Evolutionary conservation across 306 rosid species (phyloP), one percentile per base, ranked within the genome.

Genomic region (Inga leiocalycina): DNA sequence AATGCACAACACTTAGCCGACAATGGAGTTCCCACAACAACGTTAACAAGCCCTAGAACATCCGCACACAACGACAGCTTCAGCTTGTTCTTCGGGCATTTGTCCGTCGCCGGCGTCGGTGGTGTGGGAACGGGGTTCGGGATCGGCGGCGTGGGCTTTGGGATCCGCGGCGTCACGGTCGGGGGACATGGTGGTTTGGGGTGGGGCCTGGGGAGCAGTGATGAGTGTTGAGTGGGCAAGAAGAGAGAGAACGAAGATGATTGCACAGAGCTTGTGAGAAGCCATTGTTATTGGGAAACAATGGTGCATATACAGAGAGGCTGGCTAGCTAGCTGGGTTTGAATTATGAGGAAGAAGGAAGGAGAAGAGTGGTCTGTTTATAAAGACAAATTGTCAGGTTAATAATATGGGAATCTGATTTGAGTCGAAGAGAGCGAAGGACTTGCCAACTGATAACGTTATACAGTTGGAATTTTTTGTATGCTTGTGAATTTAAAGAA

Each of bases 11-110:
- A 96, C 0, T 89, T 20, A 70, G 79, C 85, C 0, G 94, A 77
- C 51, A 87, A 84, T 12, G 99, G 96, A 65, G 62, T 35, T 16
- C 98, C 98, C 11, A 89, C 0, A 4, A 48, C 6, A n/a, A 87
- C 1, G 74, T 88, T 83, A 34, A 91, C 71, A 7, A 91, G 77
- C 19, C 93, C 93, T 1, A 96, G 89, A 44, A 96, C 3, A 69
- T 91, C 88, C 20, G 77, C 80, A 83, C 99, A 93, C 10, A 30
- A 91, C 4, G 97, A 94, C 0, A 93, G 77, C 89, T 93, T 93
- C 89, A 96, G 48, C 4, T 91, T 81, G 83, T 93, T 92, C 37
- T 11, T 88, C 1, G 97, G 97, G 74, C 98, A 94, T 3, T 45
- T 3, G 6, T 44, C 78, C 1, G 2, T 6, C 1, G 2, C 46